These are phyloP conservation scores for Bauhinia variegata DNA, from an alignment of 306 rosid species.

Conservation along the genomic window DNA sequence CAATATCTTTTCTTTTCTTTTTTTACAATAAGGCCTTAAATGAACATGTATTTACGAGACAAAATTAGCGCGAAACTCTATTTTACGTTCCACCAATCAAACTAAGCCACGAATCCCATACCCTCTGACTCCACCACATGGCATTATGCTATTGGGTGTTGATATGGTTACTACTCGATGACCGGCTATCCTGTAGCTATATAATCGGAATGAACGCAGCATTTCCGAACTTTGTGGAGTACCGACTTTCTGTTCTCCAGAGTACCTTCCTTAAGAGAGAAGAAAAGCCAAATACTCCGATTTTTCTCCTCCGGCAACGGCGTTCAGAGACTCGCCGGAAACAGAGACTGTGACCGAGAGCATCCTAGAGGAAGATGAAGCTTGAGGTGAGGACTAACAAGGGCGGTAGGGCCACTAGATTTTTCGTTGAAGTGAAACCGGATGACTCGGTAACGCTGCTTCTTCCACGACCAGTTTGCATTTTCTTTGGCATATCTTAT, in stretches of 20 bases:
- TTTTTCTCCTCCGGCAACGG: slow-evolving; percentile 33
- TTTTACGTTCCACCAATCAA: too few species aligned
- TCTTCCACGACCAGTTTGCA: not conserved
- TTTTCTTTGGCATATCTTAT: too few species aligned
- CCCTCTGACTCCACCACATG: not conserved
- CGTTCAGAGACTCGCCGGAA: slow-evolving; percentile 9
- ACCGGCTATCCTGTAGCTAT: not conserved
- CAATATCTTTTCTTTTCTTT: too few species aligned
- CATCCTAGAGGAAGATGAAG: slow-evolving; percentile 56
- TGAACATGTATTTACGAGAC: too few species aligned
- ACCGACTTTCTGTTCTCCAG: slow-evolving; percentile 23
- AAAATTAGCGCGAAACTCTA: too few species aligned
- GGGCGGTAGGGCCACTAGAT: slow-evolving; percentile 69
- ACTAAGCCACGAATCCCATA: too few species aligned
- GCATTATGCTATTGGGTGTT: not conserved
- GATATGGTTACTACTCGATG: not conserved
- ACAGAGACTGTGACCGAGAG: slow-evolving; percentile 1
- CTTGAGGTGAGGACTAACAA: slow-evolving; percentile 73
- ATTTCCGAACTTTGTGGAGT: not conserved
- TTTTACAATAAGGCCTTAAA: too few species aligned
- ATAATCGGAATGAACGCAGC: not conserved
- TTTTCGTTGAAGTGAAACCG: slow-evolving; percentile 64
- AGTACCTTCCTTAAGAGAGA: slow-evolving; percentile 22
- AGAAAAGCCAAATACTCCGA: slow-evolving; percentile 5
- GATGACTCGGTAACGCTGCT: slow-evolving; percentile 42